These are phyloP conservation scores for Pichia sp. DNA, from an alignment of 1,139 yeast species.

Conservation along the genomic window DNA sequence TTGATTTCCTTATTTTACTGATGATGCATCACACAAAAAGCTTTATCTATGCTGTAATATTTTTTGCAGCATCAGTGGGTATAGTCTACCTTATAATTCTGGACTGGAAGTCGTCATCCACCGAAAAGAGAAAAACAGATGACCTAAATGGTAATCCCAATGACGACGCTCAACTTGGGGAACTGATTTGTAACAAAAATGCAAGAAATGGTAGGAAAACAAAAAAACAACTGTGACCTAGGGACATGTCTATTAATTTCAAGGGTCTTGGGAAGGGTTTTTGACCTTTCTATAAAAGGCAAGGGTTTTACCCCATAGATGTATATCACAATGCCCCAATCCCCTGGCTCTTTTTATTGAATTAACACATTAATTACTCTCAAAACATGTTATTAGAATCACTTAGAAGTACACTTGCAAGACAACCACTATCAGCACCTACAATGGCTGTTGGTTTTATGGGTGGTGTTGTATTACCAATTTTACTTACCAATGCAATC, in stretches of 20 bases:
- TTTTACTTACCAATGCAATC: slow-evolving; percentile 13
- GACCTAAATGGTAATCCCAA: background rate
- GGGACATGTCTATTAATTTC: background rate
- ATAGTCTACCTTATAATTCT: slow-evolving; percentile 3
- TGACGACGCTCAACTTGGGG: background rate
- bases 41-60: slow-evolving; percentile 13
- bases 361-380: no score
- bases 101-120: background rate
- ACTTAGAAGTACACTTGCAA: slow-evolving; percentile 9
- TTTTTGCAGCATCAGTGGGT: slow-evolving; percentile 10
- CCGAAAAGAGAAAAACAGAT: no score
- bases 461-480: slow-evolving; percentile 19
- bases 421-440: slow-evolving; percentile 13
- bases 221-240: background rate
- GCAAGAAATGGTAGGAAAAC: background rate
- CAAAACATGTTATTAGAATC: slow-evolving; percentile 10
- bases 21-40: slow-evolving; percentile 17
- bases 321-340: no score
- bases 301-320: background rate
- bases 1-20: slow-evolving; percentile 18
- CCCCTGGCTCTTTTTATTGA: no score
- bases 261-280: background rate
- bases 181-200: background rate
- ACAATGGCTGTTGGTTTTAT: slow-evolving; percentile 16
- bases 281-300: background rate